Percentiles rank a stretch among this genome's conserved stretches.
Conservation (phyloP, 2,329 filamentous ascomycete species). For the Cladophialophora bantiana region DNA sequence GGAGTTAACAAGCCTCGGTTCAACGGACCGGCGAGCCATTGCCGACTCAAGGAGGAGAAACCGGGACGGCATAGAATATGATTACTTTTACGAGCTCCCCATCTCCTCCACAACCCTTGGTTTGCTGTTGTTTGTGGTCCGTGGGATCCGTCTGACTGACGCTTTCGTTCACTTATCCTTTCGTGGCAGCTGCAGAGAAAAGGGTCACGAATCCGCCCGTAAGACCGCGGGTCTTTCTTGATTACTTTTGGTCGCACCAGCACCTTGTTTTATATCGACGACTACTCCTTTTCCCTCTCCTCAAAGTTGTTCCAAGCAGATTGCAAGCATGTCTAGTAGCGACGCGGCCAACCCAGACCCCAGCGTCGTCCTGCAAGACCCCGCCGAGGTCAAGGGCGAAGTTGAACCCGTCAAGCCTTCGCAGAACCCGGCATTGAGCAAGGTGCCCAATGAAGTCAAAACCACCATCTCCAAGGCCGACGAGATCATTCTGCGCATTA, state of each 20-base stretch:
- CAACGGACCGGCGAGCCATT: background rate
- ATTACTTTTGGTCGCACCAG: background rate
- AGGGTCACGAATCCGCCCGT: background rate
- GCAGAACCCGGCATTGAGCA: slow-evolving; percentile 24
- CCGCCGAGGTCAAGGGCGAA: slow-evolving; percentile 22
- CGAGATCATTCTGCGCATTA: slow-evolving; percentile 34
- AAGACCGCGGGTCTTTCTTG: background rate
- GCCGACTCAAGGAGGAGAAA: background rate
- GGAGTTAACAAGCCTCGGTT: background rate
- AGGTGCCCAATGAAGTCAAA: slow-evolving; percentile 34
- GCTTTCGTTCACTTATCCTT: background rate
- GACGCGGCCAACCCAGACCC: slow-evolving; percentile 33
- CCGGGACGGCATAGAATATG: background rate
- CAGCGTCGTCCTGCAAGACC: slow-evolving; percentile 31
- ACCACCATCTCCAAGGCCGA: slow-evolving; percentile 33
- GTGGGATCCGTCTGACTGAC: background rate
- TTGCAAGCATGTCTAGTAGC: slow-evolving; percentile 32
- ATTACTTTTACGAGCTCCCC: background rate
- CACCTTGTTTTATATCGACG: background rate
- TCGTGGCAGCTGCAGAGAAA: background rate
- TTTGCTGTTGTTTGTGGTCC: background rate
- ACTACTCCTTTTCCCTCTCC: background rate
- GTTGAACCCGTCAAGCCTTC: slow-evolving; percentile 30
- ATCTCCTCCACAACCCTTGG: background rate
- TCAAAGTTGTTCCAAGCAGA: background rate